Base-by-base conservation (phyloP, 148 eudicot genomes). In the Cornus suecica region DNA sequence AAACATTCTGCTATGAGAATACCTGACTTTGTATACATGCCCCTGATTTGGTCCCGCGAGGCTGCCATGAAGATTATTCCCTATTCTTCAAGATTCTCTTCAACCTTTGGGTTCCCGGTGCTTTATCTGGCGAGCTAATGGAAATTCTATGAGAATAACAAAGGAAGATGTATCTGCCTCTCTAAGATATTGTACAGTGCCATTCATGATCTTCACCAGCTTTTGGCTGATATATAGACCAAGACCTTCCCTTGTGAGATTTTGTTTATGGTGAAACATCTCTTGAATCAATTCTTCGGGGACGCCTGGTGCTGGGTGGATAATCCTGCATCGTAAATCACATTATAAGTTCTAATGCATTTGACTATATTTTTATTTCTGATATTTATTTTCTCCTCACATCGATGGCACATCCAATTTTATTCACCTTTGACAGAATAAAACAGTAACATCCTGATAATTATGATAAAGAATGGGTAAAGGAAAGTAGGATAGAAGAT, bases 221-320 rank as follows among this genome's bases (percentile, higher is more conserved):
- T 87, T 94, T 73, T 90, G 97, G 82, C 95, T 87, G 42, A 92
- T 87, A 79, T 89, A 84, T 63, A 94, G 87, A 76, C 90, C 88
- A 32, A 94, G 91, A 69, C 98, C 98, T 88, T 92, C 97, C 66
- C 94, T 87, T 48, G 97, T 92, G 76, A 86, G 85, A 68, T 81
- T 83, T 56, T 84, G 81, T 74, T 83, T 84, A n/a, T 80, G 85
- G 81, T 89, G 89, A 78, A 94, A 94, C 95, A 94, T 94, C 80
- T 94, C 93, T 63, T 81, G 87, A 45, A 94, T 84, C 27, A 94
- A 79, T 72, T 81, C 86, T 78, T 88, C 95, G 1, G 95, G 97
- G 25, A 94, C 80, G 62, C 97, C 98, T 0, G 97, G 98, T 29
- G 97, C 84, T 77, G 98, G 98, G 80, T 94, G 97, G 41, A 78